Conservation (phyloP, 2,329 filamentous ascomycete species). For the Delphinella strobiligena region DNA sequence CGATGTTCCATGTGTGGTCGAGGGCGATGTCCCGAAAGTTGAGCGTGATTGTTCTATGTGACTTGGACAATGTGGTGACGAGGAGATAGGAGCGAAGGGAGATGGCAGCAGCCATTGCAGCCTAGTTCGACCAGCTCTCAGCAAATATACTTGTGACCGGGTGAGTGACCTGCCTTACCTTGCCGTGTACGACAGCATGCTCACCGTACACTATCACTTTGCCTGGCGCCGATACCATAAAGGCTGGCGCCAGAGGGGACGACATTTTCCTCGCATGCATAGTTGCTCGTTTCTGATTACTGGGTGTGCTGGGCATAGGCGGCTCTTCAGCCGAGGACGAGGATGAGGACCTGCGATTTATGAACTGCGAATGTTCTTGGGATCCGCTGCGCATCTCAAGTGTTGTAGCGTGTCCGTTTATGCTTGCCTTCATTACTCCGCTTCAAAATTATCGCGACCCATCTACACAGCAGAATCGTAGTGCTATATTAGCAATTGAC, state of each 20-base stretch:
- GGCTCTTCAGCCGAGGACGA: constrained; percentile 4
- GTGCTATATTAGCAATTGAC: no score
- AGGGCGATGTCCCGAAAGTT: constrained; percentile 86
- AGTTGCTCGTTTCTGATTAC: background rate
- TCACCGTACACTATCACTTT: constrained; percentile 98
- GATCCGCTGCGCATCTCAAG: constrained; percentile 3
- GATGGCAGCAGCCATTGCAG: constrained; percentile 88
- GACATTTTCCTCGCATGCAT: constrained; percentile 8
- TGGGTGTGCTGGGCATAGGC: background rate
- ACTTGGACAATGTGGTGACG: constrained; percentile 88
- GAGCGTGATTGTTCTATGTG: constrained; percentile 73
- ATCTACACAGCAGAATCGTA: no score
- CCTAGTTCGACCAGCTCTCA: constrained; percentile 39
- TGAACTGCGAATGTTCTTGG: background rate
- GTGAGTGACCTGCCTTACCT: constrained; percentile 41
- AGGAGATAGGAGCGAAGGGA: constrained; percentile 93
- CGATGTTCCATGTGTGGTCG: constrained; percentile 87
- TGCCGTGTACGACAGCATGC: constrained; percentile 94
- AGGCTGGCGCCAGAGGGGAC: constrained; percentile 33
- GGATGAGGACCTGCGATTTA: background rate
- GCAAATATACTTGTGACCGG: background rate
- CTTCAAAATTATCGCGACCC: no score
- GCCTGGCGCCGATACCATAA: constrained; percentile 95
- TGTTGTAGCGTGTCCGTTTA: background rate
- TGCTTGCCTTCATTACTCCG: no score